These are phyloP conservation scores for Daldinia childiae DNA, from an alignment of 495 filamentous ascomycete genomes.

Conservation along the genomic window DNA sequence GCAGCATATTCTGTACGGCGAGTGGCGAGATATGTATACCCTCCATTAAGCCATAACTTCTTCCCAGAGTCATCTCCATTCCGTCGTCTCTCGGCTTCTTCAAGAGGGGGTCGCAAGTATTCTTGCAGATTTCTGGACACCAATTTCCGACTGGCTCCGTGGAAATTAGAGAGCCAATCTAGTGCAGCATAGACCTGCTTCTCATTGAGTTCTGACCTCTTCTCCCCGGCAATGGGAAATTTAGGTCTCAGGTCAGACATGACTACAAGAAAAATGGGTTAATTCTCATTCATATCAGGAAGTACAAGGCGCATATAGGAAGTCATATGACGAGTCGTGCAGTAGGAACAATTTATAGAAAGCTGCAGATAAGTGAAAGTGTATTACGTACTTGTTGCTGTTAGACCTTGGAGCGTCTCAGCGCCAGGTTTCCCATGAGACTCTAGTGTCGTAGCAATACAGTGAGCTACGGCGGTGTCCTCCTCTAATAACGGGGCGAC, in stretches of 20 bases:
- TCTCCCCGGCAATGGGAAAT: background rate
- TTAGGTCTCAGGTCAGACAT: background rate
- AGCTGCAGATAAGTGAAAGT: background rate
- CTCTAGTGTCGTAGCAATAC: conserved; percentile 44
- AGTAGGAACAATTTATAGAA: background rate
- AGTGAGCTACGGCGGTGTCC: conserved; percentile 44
- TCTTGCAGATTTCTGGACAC: conserved; percentile 22
- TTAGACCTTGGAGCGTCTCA: conserved; percentile 49
- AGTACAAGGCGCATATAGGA: background rate
- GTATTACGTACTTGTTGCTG: conserved; percentile 28
- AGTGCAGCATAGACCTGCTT: conserved; percentile 47
- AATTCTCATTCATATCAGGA: background rate
- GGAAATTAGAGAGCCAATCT: conserved; percentile 55
- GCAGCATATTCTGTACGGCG: conserved; percentile 49
- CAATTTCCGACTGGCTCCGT: conserved; percentile 46
- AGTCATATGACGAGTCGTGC: no score
- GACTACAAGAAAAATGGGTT: background rate
- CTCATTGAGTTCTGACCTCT: conserved; percentile 28
- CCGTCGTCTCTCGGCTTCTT: conserved; percentile 42
- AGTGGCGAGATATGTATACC: conserved; percentile 60
- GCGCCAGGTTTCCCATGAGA: conserved; percentile 38
- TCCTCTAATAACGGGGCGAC: conserved; percentile 1
- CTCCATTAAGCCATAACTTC: conserved; percentile 56
- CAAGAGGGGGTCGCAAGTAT: conserved; percentile 48
- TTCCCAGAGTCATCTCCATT: conserved; percentile 14